A percentile compares a stretch with the other conserved stretches of the same genome.
These are phyloP conservation scores for Sclerotinia minor DNA, from an alignment of 2,329 filamentous ascomycete genomes.

Conservation along the genomic window DNA sequence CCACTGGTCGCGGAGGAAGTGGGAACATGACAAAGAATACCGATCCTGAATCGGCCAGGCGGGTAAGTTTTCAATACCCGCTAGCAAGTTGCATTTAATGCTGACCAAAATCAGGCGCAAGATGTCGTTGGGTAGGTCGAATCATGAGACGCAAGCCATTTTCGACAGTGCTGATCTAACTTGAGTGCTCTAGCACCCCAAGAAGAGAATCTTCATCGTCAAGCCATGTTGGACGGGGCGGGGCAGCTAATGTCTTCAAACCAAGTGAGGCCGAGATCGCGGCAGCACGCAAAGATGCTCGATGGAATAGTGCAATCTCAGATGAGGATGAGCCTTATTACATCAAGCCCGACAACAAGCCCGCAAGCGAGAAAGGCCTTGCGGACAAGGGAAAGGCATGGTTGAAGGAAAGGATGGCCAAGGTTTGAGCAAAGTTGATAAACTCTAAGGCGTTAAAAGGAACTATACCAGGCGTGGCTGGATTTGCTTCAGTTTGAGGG, in stretches of 20 bases:
- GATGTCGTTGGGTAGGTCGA: conserved; percentile 70
- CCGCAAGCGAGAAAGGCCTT: conserved; percentile 41
- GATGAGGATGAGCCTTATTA: conserved; percentile 31
- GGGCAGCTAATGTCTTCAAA: conserved; percentile 69
- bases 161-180: conserved; percentile 6
- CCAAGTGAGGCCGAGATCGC: conserved; percentile 43
- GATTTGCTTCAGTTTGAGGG: conserved; percentile 6
- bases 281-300: conserved; percentile 38
- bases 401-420: conserved; percentile 20
- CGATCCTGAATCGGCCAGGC: conserved; percentile 71
- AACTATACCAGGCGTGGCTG: conserved; percentile 17
- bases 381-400: conserved; percentile 56
- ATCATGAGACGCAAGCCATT: neutral
- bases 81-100: neutral
- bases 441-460: neutral
- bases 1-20: conserved; percentile 79
- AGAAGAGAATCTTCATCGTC: conserved; percentile 59
- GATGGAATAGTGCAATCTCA: conserved; percentile 36
- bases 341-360: conserved; percentile 19
- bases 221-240: conserved; percentile 71
- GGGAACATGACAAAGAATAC: conserved; percentile 82
- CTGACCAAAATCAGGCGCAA: conserved; percentile 53
- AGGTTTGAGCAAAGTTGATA: neutral
- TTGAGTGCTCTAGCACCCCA: conserved; percentile 27
- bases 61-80: conserved; percentile 36